These are phyloP conservation scores for Kodamaea ohmeri DNA, from an alignment of 1,139 yeast genomes.

Conservation along the genomic window DNA sequence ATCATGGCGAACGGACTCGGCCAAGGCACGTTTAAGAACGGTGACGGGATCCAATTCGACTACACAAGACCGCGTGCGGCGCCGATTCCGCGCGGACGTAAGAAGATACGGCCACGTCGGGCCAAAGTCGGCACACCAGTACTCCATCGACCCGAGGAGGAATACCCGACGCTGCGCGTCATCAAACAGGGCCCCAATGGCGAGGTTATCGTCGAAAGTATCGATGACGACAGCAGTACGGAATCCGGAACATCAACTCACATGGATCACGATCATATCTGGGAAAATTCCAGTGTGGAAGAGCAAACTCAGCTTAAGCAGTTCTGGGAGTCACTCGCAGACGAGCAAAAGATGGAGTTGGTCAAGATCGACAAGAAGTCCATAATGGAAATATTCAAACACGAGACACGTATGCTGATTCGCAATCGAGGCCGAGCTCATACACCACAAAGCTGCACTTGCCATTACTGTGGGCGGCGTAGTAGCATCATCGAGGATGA, in stretches of 20 bases:
- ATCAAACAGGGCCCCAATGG: constrained; percentile 74
- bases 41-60: constrained; percentile 10
- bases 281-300: constrained; percentile 60
- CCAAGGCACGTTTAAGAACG: constrained; percentile 34
- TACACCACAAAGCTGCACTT: constrained; percentile 48
- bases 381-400: constrained; percentile 60
- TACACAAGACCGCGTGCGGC: constrained; percentile 5
- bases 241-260: constrained; percentile 13
- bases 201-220: constrained; percentile 62
- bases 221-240: constrained; percentile 26
- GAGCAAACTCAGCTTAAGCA: constrained; percentile 56
- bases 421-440: constrained; percentile 8
- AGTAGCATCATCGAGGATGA: constrained; percentile 74
- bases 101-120: constrained; percentile 27
- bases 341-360: constrained; percentile 59
- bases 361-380: constrained; percentile 70
- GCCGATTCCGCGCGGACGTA: constrained; percentile 11
- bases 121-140: constrained; percentile 42
- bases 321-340: constrained; percentile 70
- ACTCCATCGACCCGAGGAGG: constrained; percentile 54
- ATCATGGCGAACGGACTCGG: constrained; percentile 10
- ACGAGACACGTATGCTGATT: constrained; percentile 21
- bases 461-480: constrained; percentile 79
- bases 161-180: constrained; percentile 70
- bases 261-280: constrained; percentile 33